Conservation (phyloP, 495 filamentous ascomycete genomes). For the Talaromyces trachyspermus region DNA sequence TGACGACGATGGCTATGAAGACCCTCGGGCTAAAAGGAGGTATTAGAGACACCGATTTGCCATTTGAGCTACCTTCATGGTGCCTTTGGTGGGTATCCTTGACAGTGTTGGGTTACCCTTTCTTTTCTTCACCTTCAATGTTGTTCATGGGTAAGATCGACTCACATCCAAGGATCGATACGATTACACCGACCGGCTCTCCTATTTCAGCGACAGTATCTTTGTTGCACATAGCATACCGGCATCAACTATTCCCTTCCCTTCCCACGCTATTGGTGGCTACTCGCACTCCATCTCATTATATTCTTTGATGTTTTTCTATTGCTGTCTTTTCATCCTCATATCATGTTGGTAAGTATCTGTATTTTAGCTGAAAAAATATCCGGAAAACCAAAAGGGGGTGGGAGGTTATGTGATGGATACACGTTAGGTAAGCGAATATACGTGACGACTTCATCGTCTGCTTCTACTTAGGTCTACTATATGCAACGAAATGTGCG, state of each 20-base stretch:
- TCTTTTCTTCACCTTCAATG: slow-evolving; percentile 46
- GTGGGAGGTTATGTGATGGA: slow-evolving; percentile 22
- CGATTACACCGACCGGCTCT: too few species aligned
- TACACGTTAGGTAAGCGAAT: slow-evolving; percentile 6
- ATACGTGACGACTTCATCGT: too few species aligned
- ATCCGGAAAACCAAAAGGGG: slow-evolving; percentile 74
- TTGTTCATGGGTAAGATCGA: slow-evolving; percentile 60
- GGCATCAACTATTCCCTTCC: neutral
- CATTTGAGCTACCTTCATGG: slow-evolving; percentile 15
- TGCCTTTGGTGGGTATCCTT: slow-evolving; percentile 45
- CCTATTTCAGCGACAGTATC: too few species aligned
- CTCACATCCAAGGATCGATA: slow-evolving; percentile 7
- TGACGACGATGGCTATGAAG: slow-evolving; percentile 59
- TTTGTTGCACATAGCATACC: too few species aligned
- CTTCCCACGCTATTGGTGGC: too few species aligned
- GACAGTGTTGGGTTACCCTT: slow-evolving; percentile 32
- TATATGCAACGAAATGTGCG: too few species aligned
- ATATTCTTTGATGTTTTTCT: slow-evolving; percentile 10
- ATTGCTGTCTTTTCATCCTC: slow-evolving; percentile 17
- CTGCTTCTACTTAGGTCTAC: neutral
- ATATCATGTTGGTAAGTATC: slow-evolving; percentile 14
- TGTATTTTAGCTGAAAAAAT: slow-evolving; percentile 9
- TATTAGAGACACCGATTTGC: slow-evolving; percentile 46
- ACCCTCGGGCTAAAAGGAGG: slow-evolving; percentile 70
- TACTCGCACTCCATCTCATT: neutral